phyloP scores from a whole-genome alignment of 768 basidiomycete species.

The Podaxis mareebaensis region DNA sequence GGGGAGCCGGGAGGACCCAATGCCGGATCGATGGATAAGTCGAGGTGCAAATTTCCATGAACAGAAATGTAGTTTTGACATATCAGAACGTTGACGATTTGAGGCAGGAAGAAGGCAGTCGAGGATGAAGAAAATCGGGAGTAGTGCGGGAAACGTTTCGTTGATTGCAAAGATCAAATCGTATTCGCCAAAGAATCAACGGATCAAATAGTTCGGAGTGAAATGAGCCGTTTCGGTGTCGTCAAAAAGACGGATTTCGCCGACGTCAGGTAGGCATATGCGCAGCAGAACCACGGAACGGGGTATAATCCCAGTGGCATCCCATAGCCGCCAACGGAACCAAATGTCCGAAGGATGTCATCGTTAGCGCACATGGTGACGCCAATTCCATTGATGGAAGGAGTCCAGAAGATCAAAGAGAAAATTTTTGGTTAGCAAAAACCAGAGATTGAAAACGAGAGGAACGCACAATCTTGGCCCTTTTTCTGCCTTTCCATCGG shows the following conservation, averaged over 20 bases:
- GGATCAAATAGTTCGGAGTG: slow-evolving; percentile 1
- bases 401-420: not conserved
- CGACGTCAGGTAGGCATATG: not conserved
- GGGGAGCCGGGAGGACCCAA: not conserved
- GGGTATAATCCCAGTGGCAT: not conserved
- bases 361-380: not conserved
- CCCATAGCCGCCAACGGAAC: not conserved
- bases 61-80: not conserved
- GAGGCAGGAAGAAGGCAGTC: not conserved
- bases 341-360: not conserved
- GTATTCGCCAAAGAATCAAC: not conserved
- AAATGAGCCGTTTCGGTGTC: not conserved
- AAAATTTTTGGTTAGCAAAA: not conserved
- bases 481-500: slow-evolving; percentile 30
- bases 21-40: not conserved
- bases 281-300: not conserved
- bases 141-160: not conserved
- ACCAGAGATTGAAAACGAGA: slow-evolving; percentile 11
- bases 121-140: not conserved
- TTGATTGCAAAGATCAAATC: not conserved
- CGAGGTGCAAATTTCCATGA: not conserved
- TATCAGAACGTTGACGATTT: not conserved
- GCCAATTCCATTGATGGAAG: not conserved
- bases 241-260: not conserved
- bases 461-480: slow-evolving; percentile 39